Percentiles rank a stretch among this genome's conserved stretches.
phyloP scores from a whole-genome alignment of 345 rosid species.

The Salix arbutifolia region DNA sequence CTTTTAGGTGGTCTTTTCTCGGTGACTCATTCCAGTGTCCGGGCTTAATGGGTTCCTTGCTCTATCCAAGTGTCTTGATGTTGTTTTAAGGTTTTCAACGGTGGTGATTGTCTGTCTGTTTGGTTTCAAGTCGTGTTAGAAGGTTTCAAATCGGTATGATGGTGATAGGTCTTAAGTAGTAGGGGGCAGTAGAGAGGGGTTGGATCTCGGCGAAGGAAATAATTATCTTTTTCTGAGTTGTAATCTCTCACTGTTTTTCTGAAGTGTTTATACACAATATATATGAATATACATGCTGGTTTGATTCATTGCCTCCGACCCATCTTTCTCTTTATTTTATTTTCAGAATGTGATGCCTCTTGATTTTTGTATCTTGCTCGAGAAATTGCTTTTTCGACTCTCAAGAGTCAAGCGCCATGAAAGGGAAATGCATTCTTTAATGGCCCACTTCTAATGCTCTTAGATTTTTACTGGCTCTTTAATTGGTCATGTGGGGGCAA shows the following conservation, averaged over 20 bases:
- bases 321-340: too few relatives aligned
- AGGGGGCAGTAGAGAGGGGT: conserved; percentile 23
- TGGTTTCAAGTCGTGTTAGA: neutral
- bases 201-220: too few relatives aligned
- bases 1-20: neutral
- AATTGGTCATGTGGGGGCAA: neutral
- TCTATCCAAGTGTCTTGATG: neutral
- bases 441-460: neutral
- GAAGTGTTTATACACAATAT: conserved; percentile 27
- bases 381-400: neutral
- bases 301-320: conserved; percentile 10
- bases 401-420: neutral
- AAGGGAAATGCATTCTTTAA: neutral
- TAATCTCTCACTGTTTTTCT: conserved; percentile 34
- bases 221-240: neutral
- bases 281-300: conserved; percentile 37
- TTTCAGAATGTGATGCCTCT: neutral
- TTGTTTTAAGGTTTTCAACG: neutral
- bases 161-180: conserved; percentile 17
- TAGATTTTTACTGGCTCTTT: neutral
- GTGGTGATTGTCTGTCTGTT: neutral
- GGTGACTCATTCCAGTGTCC: neutral
- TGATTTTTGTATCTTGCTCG: neutral
- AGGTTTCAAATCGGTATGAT: conserved; percentile 15
- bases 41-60: conserved; percentile 4